These are phyloP conservation scores for Cadophora sp. DNA, from an alignment of 2,329 filamentous ascomycete species.

Conservation along the genomic window DNA sequence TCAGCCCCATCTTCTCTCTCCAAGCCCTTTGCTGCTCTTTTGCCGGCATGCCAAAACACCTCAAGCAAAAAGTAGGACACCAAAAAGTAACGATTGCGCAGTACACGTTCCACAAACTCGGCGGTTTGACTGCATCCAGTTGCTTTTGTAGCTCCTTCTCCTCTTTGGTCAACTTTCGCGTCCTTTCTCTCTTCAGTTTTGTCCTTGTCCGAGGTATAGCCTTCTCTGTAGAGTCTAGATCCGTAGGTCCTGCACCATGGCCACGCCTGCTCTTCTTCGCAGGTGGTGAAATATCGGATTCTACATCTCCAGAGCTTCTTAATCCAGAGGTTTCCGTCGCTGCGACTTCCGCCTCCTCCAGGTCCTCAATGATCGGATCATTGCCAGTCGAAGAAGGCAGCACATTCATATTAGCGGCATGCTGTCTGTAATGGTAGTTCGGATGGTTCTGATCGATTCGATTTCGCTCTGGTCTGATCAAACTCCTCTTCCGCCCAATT, in stretches of 20 bases:
- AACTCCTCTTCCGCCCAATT: slow-evolving; percentile 77
- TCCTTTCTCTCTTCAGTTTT: slow-evolving; percentile 51
- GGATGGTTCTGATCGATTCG: slow-evolving; percentile 86
- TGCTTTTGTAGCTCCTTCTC: slow-evolving; percentile 63
- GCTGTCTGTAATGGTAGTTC: slow-evolving; percentile 94
- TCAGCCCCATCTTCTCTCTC: slow-evolving; percentile 97
- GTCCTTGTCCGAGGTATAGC: slow-evolving; percentile 40
- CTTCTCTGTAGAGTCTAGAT: slow-evolving; percentile 36
- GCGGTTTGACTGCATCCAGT: slow-evolving; percentile 72
- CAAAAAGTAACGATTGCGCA: slow-evolving; percentile 95
- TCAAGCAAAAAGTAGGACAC: slow-evolving; percentile 84
- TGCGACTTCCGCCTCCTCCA: slow-evolving; percentile 63
- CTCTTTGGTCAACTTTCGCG: slow-evolving; percentile 70
- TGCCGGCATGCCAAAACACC: slow-evolving; percentile 83
- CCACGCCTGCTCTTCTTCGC: slow-evolving; percentile 35
- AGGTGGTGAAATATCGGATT: slow-evolving; percentile 40
- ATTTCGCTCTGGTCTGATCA: slow-evolving; percentile 88
- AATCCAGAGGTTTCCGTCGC: slow-evolving; percentile 42
- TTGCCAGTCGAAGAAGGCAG: slow-evolving; percentile 92
- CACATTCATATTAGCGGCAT: slow-evolving; percentile 91
- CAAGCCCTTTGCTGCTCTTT: slow-evolving; percentile 91
- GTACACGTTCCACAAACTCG: slow-evolving; percentile 94
- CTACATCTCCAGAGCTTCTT: slow-evolving; percentile 42
- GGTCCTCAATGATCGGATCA: slow-evolving; percentile 83
- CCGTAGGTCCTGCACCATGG: slow-evolving; percentile 36